Conservation (phyloP, 179 eudicot species). For the Beta corolliflora region DNA sequence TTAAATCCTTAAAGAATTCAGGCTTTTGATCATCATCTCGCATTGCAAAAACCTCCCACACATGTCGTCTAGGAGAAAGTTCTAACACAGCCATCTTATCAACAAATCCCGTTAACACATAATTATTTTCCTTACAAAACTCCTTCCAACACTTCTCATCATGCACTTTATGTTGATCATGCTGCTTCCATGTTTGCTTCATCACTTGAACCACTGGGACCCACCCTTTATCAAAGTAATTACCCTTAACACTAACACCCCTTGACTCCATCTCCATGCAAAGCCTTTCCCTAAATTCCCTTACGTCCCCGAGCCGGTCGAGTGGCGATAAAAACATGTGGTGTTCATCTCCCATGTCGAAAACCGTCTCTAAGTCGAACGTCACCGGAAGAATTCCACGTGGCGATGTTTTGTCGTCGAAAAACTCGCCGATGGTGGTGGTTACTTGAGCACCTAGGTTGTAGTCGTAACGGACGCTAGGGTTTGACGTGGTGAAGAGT, state of each 20-base stretch:
- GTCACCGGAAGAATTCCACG: neutral
- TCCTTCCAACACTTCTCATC: neutral
- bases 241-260: neutral
- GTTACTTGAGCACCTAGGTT: neutral
- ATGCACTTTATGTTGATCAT: neutral
- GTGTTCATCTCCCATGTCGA: neutral
- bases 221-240: neutral
- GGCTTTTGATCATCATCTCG: neutral
- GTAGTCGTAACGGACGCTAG: neutral
- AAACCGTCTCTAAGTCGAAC: neutral
- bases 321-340: neutral
- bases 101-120: neutral
- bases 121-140: neutral
- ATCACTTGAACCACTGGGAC: neutral
- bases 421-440: neutral
- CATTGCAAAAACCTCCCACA: neutral
- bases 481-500: neutral
- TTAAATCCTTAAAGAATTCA: neutral
- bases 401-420: neutral
- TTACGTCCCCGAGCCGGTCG: neutral
- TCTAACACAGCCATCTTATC: neutral
- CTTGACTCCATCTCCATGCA: neutral
- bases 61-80: neutral
- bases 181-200: slow-evolving; percentile 1
- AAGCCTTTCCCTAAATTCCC: neutral